Percentiles rank a stretch among this genome's conserved stretches.
phyloP scores from a whole-genome alignment of 2,329 filamentous ascomycete genomes.

The Fusarium chlamydosporum region DNA sequence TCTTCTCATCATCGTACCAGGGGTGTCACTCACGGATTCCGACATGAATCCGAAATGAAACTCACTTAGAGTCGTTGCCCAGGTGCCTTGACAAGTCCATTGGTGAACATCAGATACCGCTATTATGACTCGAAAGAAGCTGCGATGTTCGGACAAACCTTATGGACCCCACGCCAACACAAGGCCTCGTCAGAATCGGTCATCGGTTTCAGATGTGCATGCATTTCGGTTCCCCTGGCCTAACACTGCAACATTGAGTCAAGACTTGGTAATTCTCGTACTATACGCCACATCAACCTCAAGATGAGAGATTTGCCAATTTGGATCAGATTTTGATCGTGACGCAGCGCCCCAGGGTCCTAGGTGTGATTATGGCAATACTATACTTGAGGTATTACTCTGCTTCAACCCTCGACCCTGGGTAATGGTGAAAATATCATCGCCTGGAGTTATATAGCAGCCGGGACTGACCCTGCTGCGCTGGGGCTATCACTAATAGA shows the following conservation, averaged over 20 bases:
- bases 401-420: slow-evolving; percentile 32
- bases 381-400: slow-evolving; percentile 11
- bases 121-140: slow-evolving; percentile 47
- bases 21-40: slow-evolving; percentile 39
- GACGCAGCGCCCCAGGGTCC: slow-evolving; percentile 37
- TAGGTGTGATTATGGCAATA: slow-evolving; percentile 26
- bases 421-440: slow-evolving; percentile 38
- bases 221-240: slow-evolving; percentile 28
- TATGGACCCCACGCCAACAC: slow-evolving; percentile 44
- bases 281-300: slow-evolving; percentile 19
- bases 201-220: slow-evolving; percentile 35
- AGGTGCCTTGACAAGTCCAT: slow-evolving; percentile 44
- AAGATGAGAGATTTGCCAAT: slow-evolving; percentile 31
- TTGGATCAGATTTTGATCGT: slow-evolving; percentile 19
- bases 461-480: slow-evolving; percentile 26
- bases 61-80: slow-evolving; percentile 39
- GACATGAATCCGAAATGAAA: slow-evolving; percentile 35
- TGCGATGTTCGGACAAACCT: slow-evolving; percentile 39
- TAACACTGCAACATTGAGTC: slow-evolving; percentile 22
- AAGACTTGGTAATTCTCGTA: slow-evolving; percentile 24
- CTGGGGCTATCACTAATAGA: slow-evolving; percentile 21
- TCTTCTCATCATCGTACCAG: slow-evolving; percentile 43
- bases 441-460: slow-evolving; percentile 28
- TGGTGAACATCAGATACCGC: slow-evolving; percentile 48
- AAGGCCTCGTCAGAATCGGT: slow-evolving; percentile 33